phyloP scores from a whole-genome alignment of 495 filamentous ascomycete species.

The Xylaria scruposa region DNA sequence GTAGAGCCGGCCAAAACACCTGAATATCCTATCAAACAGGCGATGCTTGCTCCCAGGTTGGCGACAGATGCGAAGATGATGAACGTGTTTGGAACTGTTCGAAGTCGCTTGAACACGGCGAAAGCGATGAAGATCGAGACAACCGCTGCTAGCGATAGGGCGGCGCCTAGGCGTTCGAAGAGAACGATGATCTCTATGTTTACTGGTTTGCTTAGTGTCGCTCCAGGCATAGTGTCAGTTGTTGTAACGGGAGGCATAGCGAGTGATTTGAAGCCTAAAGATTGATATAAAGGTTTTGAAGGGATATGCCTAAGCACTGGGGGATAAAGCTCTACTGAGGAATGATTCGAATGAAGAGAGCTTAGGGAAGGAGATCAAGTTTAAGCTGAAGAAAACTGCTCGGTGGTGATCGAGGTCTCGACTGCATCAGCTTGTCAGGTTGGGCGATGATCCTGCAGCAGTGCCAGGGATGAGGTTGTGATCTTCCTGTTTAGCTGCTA shows the following conservation, averaged over 20 bases:
- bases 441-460: neutral
- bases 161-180: constrained; percentile 56
- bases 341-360: neutral
- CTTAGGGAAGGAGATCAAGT: constrained; percentile 1
- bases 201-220: neutral
- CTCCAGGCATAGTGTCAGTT: neutral
- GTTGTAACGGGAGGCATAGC: constrained; percentile 4
- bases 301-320: neutral
- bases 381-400: neutral
- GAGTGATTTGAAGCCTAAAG: neutral
- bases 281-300: neutral
- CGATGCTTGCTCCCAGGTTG: constrained; percentile 78
- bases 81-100: constrained; percentile 82
- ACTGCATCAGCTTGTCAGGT: neutral
- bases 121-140: constrained; percentile 76
- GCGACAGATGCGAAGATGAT: constrained; percentile 85
- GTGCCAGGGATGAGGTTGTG: neutral
- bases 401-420: neutral
- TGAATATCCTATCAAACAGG: constrained; percentile 70
- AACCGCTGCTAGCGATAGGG: constrained; percentile 71
- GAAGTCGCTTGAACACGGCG: constrained; percentile 60
- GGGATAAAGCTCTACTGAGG: neutral
- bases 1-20: constrained; percentile 58
- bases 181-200: constrained; percentile 45
- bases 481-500: neutral